Evolutionary conservation across 2,329 filamentous ascomycete genomes (phyloP), one percentile per base, ranked within the genome.

Genomic region (Neopestalotiopsis clavispora): DNA sequence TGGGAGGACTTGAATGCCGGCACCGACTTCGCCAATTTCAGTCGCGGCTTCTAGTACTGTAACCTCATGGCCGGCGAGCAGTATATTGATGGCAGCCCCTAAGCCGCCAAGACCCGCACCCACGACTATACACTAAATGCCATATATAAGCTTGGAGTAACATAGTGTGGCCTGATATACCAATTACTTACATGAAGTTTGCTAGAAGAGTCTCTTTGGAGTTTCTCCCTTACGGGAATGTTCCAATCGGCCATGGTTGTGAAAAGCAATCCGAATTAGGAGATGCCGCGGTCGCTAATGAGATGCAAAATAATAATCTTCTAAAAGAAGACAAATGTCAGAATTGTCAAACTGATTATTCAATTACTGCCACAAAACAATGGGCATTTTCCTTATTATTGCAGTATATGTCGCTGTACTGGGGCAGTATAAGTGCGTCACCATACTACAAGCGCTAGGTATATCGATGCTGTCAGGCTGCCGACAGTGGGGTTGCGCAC

Each of bases 81-180:
- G 77, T 56, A 83, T 79, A 3, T 81, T 76, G 68, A 87, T 85
- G n/a, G 83, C 83, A 28, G 84, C 83, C 12, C 81, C 85, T 9
- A 89, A 79, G 4, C 87, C 87, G 30, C 85, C 85, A 23, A 89
- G 80, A 5, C 87, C 87, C 10, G 86, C 87, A n/a, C 87, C 87
- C 23, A 87, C 82, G 32, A 89, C 78, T 28, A 88, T 80, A 32
- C 87, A 77, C 79, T 84, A 4, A n/a, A 9, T n/a, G 14, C 14
- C 14, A n/a, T n/a, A 17, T 52, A 52, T 52, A 4, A 52, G 45
- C 45, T n/a, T 52, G 17, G n/a, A n/a, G 5, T 52, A 13, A 14
- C 42, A 49, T 17, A 17, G 4, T 49, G 42, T 17, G 42, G 42
- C 5, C 13, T 5, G 4, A 49, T n/a, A 14, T 14, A 34, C 71